Percentiles rank a stretch among this genome's conserved stretches.
These are phyloP conservation scores for Smallanthus sonchifolius DNA, from an alignment of 129 eudicot species.

Conservation along the genomic window DNA sequence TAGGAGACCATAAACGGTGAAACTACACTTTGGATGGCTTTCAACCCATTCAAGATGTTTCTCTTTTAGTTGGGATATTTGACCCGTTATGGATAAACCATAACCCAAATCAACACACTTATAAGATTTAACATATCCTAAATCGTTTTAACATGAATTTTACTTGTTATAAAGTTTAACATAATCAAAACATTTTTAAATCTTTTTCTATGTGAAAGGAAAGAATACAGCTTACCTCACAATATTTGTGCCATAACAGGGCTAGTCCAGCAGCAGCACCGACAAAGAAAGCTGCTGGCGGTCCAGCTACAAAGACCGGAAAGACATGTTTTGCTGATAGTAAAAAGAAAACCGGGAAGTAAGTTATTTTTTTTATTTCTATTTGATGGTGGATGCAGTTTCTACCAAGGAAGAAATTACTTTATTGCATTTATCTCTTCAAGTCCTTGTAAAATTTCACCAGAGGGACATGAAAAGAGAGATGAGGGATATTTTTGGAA, in stretches of 20 bases:
- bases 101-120: neutral
- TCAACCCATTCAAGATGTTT: neutral
- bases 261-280: conserved; percentile 14
- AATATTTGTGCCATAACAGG: conserved; percentile 12
- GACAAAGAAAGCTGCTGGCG: neutral
- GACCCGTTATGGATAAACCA: neutral
- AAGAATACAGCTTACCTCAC: neutral
- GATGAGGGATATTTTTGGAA: neutral
- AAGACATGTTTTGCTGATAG: neutral
- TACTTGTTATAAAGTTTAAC: neutral
- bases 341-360: conserved; percentile 20
- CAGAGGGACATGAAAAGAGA: conserved; percentile 10
- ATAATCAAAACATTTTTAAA: neutral
- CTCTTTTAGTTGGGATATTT: neutral
- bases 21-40: neutral
- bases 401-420: neutral
- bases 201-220: neutral
- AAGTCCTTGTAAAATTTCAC: neutral
- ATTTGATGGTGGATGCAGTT: conserved; percentile 9
- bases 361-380: neutral
- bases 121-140: neutral
- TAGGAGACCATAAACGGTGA: neutral
- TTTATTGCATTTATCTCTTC: conserved; percentile 7
- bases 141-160: neutral
- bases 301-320: conserved; percentile 16